Evolutionary conservation across 495 filamentous ascomycete species (phyloP).

Genomic region (Aspergillus ellipticus): DNA sequence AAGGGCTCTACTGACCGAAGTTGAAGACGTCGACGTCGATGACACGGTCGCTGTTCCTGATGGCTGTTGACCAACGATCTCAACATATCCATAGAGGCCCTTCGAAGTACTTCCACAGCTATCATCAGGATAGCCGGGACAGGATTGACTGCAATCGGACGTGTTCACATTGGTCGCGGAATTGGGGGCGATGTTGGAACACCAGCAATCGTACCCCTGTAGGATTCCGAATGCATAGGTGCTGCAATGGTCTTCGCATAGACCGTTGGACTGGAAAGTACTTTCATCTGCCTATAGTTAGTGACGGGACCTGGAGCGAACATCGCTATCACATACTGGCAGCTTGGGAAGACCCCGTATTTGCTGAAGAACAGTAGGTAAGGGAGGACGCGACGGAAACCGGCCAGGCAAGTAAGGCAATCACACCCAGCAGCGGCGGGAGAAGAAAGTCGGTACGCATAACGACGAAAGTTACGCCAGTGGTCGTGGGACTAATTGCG

Average conservation of each 20-base stretch:
- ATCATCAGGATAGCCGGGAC: constrained; percentile 66
- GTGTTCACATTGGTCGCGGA: constrained; percentile 30
- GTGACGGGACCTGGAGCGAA: neutral
- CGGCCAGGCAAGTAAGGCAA: constrained; percentile 19
- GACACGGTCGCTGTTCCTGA: constrained; percentile 35
- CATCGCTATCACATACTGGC: constrained; percentile 22
- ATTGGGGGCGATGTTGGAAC: constrained; percentile 64
- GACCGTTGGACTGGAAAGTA: constrained; percentile 64
- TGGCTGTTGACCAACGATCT: constrained; percentile 20
- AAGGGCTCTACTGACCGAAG: constrained; percentile 7
- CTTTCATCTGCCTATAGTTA: constrained; percentile 39
- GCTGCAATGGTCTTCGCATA: constrained; percentile 53
- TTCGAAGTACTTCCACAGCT: constrained; percentile 55
- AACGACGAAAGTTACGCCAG: constrained; percentile 2
- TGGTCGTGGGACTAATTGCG: too few relatives aligned
- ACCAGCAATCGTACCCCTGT: constrained; percentile 67
- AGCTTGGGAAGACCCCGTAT: constrained; percentile 36
- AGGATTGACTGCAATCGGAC: constrained; percentile 51
- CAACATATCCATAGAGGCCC: constrained; percentile 59
- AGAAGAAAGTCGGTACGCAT: constrained; percentile 19
- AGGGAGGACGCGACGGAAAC: constrained; percentile 18
- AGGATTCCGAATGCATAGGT: constrained; percentile 66
- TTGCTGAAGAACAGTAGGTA: constrained; percentile 42
- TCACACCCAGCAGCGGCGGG: constrained; percentile 14
- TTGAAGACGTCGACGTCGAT: constrained; percentile 24